phyloP scores from a whole-genome alignment of 768 basidiomycete genomes.

The Hygrophorus russula region DNA sequence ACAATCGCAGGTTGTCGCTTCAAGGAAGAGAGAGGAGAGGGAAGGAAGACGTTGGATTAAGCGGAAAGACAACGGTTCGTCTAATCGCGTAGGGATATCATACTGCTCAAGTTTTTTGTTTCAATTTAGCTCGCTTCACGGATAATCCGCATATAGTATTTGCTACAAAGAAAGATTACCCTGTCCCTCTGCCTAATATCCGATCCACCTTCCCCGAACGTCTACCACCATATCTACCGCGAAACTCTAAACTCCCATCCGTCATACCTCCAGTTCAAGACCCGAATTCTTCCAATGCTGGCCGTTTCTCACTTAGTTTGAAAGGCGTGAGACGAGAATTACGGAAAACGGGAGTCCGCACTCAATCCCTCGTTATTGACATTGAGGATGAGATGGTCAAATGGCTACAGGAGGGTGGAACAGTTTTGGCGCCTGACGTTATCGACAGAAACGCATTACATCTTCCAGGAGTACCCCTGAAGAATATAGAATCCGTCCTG shows the following conservation, averaged over 20 bases:
- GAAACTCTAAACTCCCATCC: conserved; percentile 42
- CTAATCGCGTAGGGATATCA: background rate
- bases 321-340: conserved; percentile 66
- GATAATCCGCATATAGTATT: conserved; percentile 62
- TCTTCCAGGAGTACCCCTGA: conserved; percentile 33
- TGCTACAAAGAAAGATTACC: conserved; percentile 50
- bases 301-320: conserved; percentile 65
- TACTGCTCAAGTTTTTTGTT: background rate
- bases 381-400: conserved; percentile 50
- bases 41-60: conserved; percentile 73
- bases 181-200: conserved; percentile 28
- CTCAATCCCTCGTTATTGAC: conserved; percentile 52
- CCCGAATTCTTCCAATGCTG: conserved; percentile 51
- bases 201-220: conserved; percentile 67
- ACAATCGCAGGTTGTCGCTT: conserved; percentile 13
- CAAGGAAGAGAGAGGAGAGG: conserved; percentile 46
- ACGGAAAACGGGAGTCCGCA: conserved; percentile 46
- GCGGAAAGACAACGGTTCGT: conserved; percentile 67
- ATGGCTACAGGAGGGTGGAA: conserved; percentile 54
- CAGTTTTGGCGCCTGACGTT: conserved; percentile 40
- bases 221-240: conserved; percentile 57
- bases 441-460: conserved; percentile 14
- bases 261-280: conserved; percentile 29
- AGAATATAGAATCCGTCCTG: conserved; percentile 39
- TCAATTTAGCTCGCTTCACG: conserved; percentile 46